Percentiles rank a stretch among this genome's conserved stretches.
These are phyloP conservation scores for Wickerhamiella azyma DNA, from an alignment of 805 yeast species.

Conservation along the genomic window DNA sequence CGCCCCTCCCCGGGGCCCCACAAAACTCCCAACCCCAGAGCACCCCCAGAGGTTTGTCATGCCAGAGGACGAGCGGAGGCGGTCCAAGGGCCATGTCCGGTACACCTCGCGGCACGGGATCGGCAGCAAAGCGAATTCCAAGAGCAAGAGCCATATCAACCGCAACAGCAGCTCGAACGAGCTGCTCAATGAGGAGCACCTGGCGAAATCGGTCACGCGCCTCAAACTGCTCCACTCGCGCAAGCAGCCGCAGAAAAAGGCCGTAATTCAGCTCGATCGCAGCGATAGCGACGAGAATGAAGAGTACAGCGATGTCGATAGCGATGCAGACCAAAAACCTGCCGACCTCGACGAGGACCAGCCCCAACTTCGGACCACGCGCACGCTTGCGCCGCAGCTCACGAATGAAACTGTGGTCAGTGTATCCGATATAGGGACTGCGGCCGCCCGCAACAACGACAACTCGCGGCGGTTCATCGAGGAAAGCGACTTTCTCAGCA, in stretches of 20 bases:
- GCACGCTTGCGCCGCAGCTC: slow-evolving; percentile 14
- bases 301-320: slow-evolving; percentile 8
- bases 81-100: slow-evolving; percentile 4
- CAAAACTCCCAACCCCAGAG: no score
- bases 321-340: slow-evolving; percentile 1
- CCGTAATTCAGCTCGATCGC: slow-evolving; percentile 11
- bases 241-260: neutral
- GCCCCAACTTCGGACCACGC: neutral
- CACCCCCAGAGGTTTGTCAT: neutral
- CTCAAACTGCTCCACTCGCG: neutral
- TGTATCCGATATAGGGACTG: slow-evolving; percentile 8
- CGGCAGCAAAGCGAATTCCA: neutral
- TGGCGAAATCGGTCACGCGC: neutral
- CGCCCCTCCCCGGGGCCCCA: no score
- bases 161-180: neutral
- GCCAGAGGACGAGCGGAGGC: slow-evolving; percentile 5
- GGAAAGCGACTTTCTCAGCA: slow-evolving; percentile 16
- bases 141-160: neutral
- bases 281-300: slow-evolving; percentile 7
- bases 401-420: slow-evolving; percentile 19
- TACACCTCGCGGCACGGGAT: slow-evolving; percentile 1
- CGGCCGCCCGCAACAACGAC: neutral
- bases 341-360: neutral
- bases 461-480: slow-evolving; percentile 15
- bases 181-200: neutral